A percentile compares a stretch with the other conserved stretches of the same genome.
These are phyloP conservation scores for Stropharia rugosoannulata DNA, from an alignment of 768 basidiomycete species.

Conservation along the genomic window DNA sequence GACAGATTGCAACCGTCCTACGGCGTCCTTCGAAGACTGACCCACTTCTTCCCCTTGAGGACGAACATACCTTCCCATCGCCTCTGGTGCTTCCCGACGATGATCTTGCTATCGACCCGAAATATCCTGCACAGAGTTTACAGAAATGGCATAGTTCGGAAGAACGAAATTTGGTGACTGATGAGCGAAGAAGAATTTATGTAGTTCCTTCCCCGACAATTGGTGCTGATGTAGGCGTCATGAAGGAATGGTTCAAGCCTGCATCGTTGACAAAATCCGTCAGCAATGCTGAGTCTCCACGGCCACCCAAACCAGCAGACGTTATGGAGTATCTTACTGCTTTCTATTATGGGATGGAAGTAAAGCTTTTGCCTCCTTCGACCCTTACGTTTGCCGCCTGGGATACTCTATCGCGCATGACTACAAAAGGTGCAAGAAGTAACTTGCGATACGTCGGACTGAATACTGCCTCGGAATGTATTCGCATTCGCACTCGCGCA, in stretches of 20 bases:
- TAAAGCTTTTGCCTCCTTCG: conserved; percentile 19
- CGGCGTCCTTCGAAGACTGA: neutral
- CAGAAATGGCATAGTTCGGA: conserved; percentile 26
- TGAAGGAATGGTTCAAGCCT: conserved; percentile 24
- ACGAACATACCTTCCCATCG: conserved; percentile 23
- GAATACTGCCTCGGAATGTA: conserved; percentile 26
- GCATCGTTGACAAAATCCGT: neutral
- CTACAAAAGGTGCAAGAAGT: conserved; percentile 8
- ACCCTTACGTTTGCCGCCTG: conserved; percentile 25
- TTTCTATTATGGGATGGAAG: conserved; percentile 32
- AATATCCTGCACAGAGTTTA: conserved; percentile 32
- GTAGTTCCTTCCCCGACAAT: conserved; percentile 29
- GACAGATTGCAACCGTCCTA: neutral
- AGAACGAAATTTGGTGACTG: conserved; percentile 31
- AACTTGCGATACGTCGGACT: conserved; percentile 28
- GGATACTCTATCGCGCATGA: conserved; percentile 16
- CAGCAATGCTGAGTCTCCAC: neutral
- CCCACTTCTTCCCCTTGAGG: neutral
- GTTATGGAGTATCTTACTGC: conserved; percentile 30
- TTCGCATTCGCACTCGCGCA: conserved; percentile 31
- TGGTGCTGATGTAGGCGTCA: conserved; percentile 18
- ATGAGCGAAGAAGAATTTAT: conserved; percentile 25
- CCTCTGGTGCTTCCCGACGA: conserved; percentile 33
- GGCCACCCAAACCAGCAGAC: conserved; percentile 19
- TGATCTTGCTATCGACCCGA: conserved; percentile 31